Conservation (phyloP, 768 basidiomycete genomes). For the Imleria badia region DNA sequence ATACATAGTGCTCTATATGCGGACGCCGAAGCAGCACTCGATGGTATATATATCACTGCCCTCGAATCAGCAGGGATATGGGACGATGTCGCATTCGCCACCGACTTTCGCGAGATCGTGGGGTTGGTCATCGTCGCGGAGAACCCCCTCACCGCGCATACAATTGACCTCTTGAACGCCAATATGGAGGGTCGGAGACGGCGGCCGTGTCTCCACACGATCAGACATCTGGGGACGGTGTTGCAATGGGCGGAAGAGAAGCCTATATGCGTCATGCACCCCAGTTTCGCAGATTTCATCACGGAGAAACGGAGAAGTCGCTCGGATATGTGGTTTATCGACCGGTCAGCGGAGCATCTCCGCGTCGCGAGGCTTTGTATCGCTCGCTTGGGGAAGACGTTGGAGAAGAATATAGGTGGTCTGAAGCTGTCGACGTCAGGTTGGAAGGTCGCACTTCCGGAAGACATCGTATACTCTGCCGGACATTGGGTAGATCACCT, state of each 20-base stretch:
- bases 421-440: constrained; percentile 19
- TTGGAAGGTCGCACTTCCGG: constrained; percentile 19
- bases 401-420: constrained; percentile 29
- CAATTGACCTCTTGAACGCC: constrained; percentile 29
- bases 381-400: constrained; percentile 4
- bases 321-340: constrained; percentile 30
- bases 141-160: constrained; percentile 25
- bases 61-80: constrained; percentile 32
- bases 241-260: constrained; percentile 28
- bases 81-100: constrained; percentile 28
- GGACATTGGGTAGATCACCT: constrained; percentile 32
- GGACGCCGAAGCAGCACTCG: constrained; percentile 29
- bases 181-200: constrained; percentile 8
- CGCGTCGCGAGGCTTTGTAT: constrained; percentile 28
- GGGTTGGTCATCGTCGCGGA: constrained; percentile 31
- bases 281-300: constrained; percentile 36
- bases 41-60: constrained; percentile 31
- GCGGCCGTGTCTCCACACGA: constrained; percentile 31
- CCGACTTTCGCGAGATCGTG: constrained; percentile 34
- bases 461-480: constrained; percentile 28
- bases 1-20: constrained; percentile 18
- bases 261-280: constrained; percentile 33
- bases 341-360: constrained; percentile 21
- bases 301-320: constrained; percentile 30
- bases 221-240: constrained; percentile 26